Evolutionary conservation across 2,329 filamentous ascomycete species (phyloP).

Genomic region (Aspergillus hiratsukae): DNA sequence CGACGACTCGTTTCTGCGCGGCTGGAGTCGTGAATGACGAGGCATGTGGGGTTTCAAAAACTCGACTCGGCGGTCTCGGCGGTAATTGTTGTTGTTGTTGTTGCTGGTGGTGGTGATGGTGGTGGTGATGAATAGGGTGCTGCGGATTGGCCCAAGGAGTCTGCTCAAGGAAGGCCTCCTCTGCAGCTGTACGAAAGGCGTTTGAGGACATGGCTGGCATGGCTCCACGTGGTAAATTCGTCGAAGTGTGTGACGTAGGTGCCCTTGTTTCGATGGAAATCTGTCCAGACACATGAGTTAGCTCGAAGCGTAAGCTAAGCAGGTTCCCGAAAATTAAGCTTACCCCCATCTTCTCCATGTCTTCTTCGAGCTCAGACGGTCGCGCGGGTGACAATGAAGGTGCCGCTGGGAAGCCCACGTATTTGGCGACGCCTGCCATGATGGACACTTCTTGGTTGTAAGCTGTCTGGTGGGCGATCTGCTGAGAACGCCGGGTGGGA

Average conservation of each 20-base stretch:
- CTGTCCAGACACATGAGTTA: conserved; percentile 10
- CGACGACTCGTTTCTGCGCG: conserved; percentile 41
- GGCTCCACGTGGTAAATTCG: conserved; percentile 24
- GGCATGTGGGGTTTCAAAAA: conserved; percentile 32
- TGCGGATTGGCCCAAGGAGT: conserved; percentile 92
- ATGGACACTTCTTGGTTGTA: conserved; percentile 96
- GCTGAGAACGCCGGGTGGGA: conserved; percentile 69
- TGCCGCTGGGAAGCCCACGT: conserved; percentile 94
- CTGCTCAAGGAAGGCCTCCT: conserved; percentile 82
- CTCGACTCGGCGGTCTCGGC: conserved; percentile 27
- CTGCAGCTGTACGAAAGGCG: conserved; percentile 52
- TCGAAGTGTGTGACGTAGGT: conserved; percentile 22
- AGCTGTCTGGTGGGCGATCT: conserved; percentile 77
- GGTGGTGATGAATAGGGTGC: conserved; percentile 60
- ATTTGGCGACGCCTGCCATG: conserved; percentile 84
- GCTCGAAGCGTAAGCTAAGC: neutral
- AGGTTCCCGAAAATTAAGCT: conserved; percentile 34
- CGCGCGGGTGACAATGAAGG: conserved; percentile 73
- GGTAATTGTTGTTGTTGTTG: conserved; percentile 36
- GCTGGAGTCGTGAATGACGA: conserved; percentile 40
- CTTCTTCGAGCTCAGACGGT: conserved; percentile 71
- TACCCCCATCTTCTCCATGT: conserved; percentile 86
- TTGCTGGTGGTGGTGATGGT: neutral
- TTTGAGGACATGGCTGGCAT: conserved; percentile 33
- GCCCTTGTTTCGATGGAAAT: conserved; percentile 27